Percentiles rank a stretch among this genome's conserved stretches.
Conservation (phyloP, 371 early-diverging fungal species). For the Mycotypha africana region DNA sequence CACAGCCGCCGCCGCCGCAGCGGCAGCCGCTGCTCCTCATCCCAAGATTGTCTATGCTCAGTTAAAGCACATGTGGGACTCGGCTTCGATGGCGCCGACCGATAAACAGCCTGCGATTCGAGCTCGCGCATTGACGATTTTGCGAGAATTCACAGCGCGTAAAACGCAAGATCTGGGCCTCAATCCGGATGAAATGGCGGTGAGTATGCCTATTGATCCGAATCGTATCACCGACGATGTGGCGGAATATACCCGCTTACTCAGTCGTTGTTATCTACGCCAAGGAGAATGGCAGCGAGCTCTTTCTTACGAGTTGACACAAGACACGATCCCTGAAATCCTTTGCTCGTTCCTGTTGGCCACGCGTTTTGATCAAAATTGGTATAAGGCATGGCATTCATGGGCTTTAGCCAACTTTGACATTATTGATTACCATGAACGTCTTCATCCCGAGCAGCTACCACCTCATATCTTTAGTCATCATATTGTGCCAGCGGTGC, state of each 20-base stretch:
- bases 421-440: constrained; percentile 74
- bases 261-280: constrained; percentile 90
- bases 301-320: constrained; percentile 72
- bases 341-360: constrained; percentile 82
- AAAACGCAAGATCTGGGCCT: constrained; percentile 55
- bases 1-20: too few species aligned
- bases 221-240: constrained; percentile 47
- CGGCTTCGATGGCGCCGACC: constrained; percentile 39
- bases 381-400: constrained; percentile 99
- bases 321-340: constrained; percentile 76
- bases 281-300: constrained; percentile 91
- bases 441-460: constrained; percentile 46
- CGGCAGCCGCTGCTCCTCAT: too few species aligned
- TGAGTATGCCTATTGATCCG: constrained; percentile 46
- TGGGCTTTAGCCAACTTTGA: constrained; percentile 96
- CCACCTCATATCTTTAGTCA: constrained; percentile 52
- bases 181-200: constrained; percentile 54
- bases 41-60: constrained; percentile 91
- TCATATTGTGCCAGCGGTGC: constrained; percentile 66
- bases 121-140: constrained; percentile 49
- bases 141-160: constrained; percentile 61
- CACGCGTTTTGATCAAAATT: constrained; percentile 87
- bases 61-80: constrained; percentile 93
- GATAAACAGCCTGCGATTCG: constrained; percentile 53
- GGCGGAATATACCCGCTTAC: constrained; percentile 50